These are phyloP conservation scores for Davidsoniella australis DNA, from an alignment of 2,329 filamentous ascomycete genomes.

Conservation along the genomic window DNA sequence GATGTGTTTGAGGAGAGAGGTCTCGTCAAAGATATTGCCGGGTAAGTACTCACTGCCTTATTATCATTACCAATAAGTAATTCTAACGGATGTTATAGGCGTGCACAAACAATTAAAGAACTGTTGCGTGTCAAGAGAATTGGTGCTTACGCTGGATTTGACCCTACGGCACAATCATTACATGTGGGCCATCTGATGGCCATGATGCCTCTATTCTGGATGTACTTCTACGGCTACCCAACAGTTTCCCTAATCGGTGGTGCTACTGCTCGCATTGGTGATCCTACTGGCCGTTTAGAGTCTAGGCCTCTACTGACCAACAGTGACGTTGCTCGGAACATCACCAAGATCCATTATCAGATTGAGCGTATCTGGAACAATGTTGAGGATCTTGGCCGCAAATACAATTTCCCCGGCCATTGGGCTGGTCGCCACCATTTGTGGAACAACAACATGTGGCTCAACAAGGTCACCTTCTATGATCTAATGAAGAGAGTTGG, in stretches of 20 bases:
- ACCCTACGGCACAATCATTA: conserved; percentile 63
- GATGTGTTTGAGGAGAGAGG: conserved; percentile 54
- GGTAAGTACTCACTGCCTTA: conserved; percentile 33
- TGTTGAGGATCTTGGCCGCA: conserved; percentile 46
- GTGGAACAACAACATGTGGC: conserved; percentile 73
- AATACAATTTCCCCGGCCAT: conserved; percentile 45
- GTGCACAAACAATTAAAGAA: conserved; percentile 37
- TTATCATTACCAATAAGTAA: not conserved
- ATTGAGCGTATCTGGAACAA: conserved; percentile 57
- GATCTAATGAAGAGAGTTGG: conserved; percentile 65
- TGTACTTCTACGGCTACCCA: conserved; percentile 59
- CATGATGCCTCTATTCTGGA: conserved; percentile 71
- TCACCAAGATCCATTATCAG: conserved; percentile 51
- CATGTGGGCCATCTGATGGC: conserved; percentile 69
- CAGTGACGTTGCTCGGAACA: conserved; percentile 42
- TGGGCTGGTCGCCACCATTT: conserved; percentile 52
- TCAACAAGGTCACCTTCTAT: conserved; percentile 51
- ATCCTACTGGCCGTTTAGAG: conserved; percentile 54
- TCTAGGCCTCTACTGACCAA: conserved; percentile 37
- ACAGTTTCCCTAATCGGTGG: conserved; percentile 53
- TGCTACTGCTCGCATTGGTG: conserved; percentile 61
- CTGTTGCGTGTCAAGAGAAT: conserved; percentile 49
- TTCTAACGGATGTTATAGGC: conserved; percentile 17
- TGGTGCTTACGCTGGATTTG: conserved; percentile 64
- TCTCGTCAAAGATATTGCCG: conserved; percentile 56